Evolutionary conservation across 2,329 filamentous ascomycete genomes (phyloP).

Genomic region (Colletotrichum lentis): DNA sequence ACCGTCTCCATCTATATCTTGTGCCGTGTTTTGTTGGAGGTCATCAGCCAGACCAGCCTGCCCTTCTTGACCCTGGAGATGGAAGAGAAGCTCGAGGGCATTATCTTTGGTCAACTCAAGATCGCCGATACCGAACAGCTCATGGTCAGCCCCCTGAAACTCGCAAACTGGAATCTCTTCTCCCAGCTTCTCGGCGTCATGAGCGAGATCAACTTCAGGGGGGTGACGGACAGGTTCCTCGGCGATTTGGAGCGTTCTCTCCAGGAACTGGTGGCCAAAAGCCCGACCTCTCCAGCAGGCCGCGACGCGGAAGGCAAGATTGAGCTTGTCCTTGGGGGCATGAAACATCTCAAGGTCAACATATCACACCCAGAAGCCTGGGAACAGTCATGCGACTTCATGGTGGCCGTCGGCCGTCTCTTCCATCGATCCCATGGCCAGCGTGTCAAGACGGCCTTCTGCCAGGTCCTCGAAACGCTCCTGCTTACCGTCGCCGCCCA

Average conservation of each 20-base stretch:
- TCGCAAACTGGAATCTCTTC: constrained; percentile 96
- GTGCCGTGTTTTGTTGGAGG: constrained; percentile 91
- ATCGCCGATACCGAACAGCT: constrained; percentile 85
- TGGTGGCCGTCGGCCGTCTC: constrained; percentile 80
- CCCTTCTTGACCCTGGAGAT: constrained; percentile 86
- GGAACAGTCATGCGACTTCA: constrained; percentile 88
- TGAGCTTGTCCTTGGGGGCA: constrained; percentile 86
- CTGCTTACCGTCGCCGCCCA: constrained; percentile 86
- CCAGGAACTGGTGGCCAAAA: constrained; percentile 77
- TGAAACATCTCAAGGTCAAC: constrained; percentile 86
- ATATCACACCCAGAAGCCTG: constrained; percentile 77
- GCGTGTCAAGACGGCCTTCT: constrained; percentile 92
- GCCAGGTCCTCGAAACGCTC: constrained; percentile 86
- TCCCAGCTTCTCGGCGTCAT: constrained; percentile 93
- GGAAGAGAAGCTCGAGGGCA: constrained; percentile 91
- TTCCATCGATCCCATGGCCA: constrained; percentile 88
- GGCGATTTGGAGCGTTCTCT: constrained; percentile 81
- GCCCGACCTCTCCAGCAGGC: constrained; percentile 62
- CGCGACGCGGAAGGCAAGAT: constrained; percentile 81
- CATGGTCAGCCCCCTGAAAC: constrained; percentile 78
- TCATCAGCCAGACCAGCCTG: constrained; percentile 88
- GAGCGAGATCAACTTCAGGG: constrained; percentile 89
- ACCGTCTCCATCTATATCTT: constrained; percentile 96
- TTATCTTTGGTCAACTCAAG: constrained; percentile 96
- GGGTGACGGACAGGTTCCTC: constrained; percentile 83